Evolutionary conservation across 2,329 filamentous ascomycete genomes (phyloP).

Genomic region (Botryotinia globosa): DNA sequence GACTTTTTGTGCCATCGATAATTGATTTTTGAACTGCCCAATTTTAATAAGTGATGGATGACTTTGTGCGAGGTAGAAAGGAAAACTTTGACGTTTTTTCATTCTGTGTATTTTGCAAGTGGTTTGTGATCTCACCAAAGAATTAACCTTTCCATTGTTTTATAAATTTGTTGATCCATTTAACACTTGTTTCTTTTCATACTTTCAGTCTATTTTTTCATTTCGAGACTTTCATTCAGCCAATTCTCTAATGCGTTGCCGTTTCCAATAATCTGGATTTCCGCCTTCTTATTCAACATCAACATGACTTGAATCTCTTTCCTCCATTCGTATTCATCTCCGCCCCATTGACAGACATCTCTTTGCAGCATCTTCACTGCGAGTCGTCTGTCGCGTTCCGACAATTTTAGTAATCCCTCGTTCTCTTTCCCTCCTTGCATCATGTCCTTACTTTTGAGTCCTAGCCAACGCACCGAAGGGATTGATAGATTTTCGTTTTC

Average conservation of each 20-base stretch:
- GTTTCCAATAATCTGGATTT: conserved; percentile 68
- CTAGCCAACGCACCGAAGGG: conserved; percentile 61
- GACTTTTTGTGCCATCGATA: not conserved
- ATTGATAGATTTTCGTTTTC: conserved; percentile 51
- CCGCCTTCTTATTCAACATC: conserved; percentile 70
- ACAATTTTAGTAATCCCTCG: conserved; percentile 15
- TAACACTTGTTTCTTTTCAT: not conserved
- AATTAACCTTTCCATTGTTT: not conserved
- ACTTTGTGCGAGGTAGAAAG: not conserved
- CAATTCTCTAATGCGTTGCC: conserved; percentile 31
- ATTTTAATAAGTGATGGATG: not conserved
- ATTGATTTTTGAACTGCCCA: not conserved
- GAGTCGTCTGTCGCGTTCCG: conserved; percentile 49
- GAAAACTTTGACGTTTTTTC: not conserved
- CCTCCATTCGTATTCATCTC: conserved; percentile 43
- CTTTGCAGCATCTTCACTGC: conserved; percentile 53
- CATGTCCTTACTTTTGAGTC: conserved; percentile 44
- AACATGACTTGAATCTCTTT: conserved; percentile 70
- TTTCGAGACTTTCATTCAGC: conserved; percentile 33
- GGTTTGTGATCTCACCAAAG: not conserved
- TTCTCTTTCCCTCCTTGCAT: conserved; percentile 12
- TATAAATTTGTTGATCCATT: not conserved
- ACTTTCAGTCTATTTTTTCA: not conserved
- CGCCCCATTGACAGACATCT: conserved; percentile 35
- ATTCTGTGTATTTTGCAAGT: not conserved